A percentile compares a stretch with the other conserved stretches of the same genome.
Evolutionary conservation across 106 monocot genomes (phyloP).

Genomic region (Iris macrosiphon): DNA sequence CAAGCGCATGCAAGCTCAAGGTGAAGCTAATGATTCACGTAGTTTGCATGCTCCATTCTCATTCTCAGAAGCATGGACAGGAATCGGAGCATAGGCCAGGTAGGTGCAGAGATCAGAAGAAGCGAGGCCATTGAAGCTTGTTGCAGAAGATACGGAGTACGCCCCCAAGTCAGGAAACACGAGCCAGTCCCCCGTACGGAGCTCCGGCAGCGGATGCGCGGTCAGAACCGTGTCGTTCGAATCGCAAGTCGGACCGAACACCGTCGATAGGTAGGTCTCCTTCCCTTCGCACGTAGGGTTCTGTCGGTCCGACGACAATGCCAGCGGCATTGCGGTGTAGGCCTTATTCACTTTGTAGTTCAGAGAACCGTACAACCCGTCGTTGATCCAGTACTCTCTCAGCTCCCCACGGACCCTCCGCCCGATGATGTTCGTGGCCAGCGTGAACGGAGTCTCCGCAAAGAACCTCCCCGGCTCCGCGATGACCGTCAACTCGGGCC

Average conservation of each 20-base stretch:
- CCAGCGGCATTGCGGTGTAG: not conserved
- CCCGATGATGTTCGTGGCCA: slow-evolving; percentile 20
- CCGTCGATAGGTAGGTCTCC: slow-evolving; percentile 4
- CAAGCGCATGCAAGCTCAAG: no score
- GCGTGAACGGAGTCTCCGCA: slow-evolving; percentile 16
- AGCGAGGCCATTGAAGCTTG: slow-evolving; percentile 19
- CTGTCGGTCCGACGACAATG: not conserved
- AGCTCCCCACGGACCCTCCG: slow-evolving; percentile 11
- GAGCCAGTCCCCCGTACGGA: slow-evolving; percentile 14
- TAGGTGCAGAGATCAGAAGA: not conserved
- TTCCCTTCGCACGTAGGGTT: not conserved
- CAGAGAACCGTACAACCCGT: slow-evolving; percentile 23
- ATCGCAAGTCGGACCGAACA: slow-evolving; percentile 26
- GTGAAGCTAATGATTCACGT: no score
- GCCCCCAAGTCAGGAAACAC: slow-evolving; percentile 24
- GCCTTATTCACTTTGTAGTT: slow-evolving; percentile 6
- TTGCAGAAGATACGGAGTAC: slow-evolving; percentile 1
- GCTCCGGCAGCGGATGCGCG: slow-evolving; percentile 14
- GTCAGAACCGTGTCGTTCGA: slow-evolving; percentile 7
- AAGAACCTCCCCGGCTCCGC: slow-evolving; percentile 18
- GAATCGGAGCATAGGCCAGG: slow-evolving; percentile 3
- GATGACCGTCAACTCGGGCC: slow-evolving; percentile 5
- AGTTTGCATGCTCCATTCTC: no score
- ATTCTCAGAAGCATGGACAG: not conserved
- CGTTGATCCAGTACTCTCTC: slow-evolving; percentile 30